These are phyloP conservation scores for Lanmaoa rubissima DNA, from an alignment of 768 basidiomycete species.

Conservation along the genomic window DNA sequence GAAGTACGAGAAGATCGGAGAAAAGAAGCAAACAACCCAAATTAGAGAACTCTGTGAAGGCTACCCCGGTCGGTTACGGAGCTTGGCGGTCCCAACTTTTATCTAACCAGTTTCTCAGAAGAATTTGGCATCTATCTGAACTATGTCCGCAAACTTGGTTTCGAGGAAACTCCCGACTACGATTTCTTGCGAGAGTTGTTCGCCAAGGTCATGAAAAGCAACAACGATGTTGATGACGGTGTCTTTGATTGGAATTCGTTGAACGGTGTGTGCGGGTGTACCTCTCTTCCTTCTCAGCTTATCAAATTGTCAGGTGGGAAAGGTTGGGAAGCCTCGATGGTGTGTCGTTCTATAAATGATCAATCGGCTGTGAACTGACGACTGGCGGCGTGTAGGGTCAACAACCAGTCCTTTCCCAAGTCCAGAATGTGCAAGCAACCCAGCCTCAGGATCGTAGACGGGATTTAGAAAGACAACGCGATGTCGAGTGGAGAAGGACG, in stretches of 20 bases:
- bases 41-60: conserved; percentile 97
- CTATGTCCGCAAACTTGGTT: conserved; percentile 98
- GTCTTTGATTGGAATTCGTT: conserved; percentile 96
- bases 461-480: conserved; percentile 50
- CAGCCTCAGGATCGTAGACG: conserved; percentile 59
- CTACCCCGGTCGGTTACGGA: conserved; percentile 69
- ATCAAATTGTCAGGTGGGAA: conserved; percentile 60
- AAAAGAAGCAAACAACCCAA: conserved; percentile 98
- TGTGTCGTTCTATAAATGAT: conserved; percentile 37
- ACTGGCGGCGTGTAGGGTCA: conserved; percentile 43
- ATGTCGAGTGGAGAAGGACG: conserved; percentile 62
- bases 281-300: conserved; percentile 1
- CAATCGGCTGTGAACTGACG: conserved; percentile 6
- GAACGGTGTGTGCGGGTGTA: conserved; percentile 53
- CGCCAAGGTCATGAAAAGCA: conserved; percentile 89
- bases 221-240: conserved; percentile 87
- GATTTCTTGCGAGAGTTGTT: conserved; percentile 96
- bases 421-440: conserved; percentile 51
- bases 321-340: conserved; percentile 88
- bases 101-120: conserved; percentile 49
- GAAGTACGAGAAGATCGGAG: conserved; percentile 99
- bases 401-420: conserved; percentile 62
- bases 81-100: background rate
- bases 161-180: conserved; percentile 99
- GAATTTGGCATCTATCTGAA: conserved; percentile 99